phyloP scores from a whole-genome alignment of 2,329 filamentous ascomycete species.

The Fusarium hainanense region DNA sequence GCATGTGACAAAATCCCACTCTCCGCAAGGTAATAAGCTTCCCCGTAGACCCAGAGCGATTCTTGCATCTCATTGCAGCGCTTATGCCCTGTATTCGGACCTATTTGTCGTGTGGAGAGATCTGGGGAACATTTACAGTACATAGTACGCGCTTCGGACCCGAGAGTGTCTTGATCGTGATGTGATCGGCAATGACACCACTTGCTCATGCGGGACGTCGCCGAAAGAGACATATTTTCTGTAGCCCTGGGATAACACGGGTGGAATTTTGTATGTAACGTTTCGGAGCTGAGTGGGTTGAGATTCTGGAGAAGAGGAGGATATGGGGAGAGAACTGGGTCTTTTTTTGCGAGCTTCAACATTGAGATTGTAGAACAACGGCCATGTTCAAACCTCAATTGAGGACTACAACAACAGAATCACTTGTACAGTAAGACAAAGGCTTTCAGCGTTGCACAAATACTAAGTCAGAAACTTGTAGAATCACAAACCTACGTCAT shows the following conservation, averaged over 20 bases:
- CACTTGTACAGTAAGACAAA: background rate
- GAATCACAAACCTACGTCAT: conserved; percentile 10
- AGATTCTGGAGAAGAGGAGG: conserved; percentile 1
- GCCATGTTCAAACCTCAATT: background rate
- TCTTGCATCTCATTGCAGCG: conserved; percentile 26
- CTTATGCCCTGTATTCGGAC: conserved; percentile 28
- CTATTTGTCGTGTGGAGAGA: conserved; percentile 29
- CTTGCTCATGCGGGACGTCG: conserved; percentile 6
- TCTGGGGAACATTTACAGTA: conserved; percentile 12
- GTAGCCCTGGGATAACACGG: background rate
- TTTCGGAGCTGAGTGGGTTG: conserved; percentile 10
- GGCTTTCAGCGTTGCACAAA: background rate
- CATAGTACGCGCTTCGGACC: conserved; percentile 4
- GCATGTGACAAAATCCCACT: conserved; percentile 14
- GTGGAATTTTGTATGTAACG: conserved; percentile 19
- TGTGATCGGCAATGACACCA: conserved; percentile 32
- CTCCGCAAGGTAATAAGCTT: conserved; percentile 6
- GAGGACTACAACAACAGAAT: background rate
- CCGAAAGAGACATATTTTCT: conserved; percentile 6
- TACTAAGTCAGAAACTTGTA: background rate
- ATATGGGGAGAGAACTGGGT: conserved; percentile 13
- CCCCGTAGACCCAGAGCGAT: conserved; percentile 11
- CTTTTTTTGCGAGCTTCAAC: background rate
- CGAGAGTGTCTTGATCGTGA: background rate
- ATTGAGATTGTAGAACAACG: background rate